Evolutionary conservation across 2,329 filamentous ascomycete genomes (phyloP).

Genomic region (Neofusicoccum laricinum): DNA sequence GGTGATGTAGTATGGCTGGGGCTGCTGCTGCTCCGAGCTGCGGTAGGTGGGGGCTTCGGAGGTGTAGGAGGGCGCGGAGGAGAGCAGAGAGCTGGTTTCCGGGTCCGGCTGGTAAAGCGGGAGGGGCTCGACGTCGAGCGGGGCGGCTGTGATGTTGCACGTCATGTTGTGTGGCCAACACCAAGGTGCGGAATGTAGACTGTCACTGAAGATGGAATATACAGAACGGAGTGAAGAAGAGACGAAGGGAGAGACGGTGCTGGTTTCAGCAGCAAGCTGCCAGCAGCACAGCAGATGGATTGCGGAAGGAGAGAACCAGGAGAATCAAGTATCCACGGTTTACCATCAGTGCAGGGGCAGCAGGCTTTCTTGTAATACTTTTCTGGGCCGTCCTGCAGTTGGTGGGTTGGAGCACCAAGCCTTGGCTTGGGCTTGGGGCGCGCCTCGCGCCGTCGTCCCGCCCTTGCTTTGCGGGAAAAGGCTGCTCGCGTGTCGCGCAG

Average conservation of each 20-base stretch:
- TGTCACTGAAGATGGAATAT: background rate
- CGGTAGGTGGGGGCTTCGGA: slow-evolving; percentile 65
- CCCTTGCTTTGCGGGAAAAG: background rate
- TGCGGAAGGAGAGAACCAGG: background rate
- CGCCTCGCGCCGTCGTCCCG: background rate
- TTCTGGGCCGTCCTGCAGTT: slow-evolving; percentile 12
- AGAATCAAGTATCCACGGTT: background rate
- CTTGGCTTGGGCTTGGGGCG: background rate
- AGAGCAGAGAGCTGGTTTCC: slow-evolving; percentile 65
- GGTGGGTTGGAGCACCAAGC: slow-evolving; percentile 19
- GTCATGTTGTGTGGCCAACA: slow-evolving; percentile 21
- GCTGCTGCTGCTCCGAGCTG: slow-evolving; percentile 25
- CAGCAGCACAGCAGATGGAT: background rate
- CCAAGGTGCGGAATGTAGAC: background rate
- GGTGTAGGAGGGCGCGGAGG: slow-evolving; percentile 59
- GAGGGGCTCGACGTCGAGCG: slow-evolving; percentile 27
- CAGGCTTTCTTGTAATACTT: slow-evolving; percentile 16
- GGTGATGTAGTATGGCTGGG: slow-evolving; percentile 7
- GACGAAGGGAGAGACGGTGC: too few relatives aligned
- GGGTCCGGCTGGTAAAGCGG: slow-evolving; percentile 49
- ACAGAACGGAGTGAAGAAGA: background rate
- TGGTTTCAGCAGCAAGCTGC: background rate
- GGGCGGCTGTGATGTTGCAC: slow-evolving; percentile 26
- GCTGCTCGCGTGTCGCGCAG: background rate
- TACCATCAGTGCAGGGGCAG: background rate